Base-by-base conservation (phyloP, 768 basidiomycete genomes). In the Pleurotus djamor region DNA sequence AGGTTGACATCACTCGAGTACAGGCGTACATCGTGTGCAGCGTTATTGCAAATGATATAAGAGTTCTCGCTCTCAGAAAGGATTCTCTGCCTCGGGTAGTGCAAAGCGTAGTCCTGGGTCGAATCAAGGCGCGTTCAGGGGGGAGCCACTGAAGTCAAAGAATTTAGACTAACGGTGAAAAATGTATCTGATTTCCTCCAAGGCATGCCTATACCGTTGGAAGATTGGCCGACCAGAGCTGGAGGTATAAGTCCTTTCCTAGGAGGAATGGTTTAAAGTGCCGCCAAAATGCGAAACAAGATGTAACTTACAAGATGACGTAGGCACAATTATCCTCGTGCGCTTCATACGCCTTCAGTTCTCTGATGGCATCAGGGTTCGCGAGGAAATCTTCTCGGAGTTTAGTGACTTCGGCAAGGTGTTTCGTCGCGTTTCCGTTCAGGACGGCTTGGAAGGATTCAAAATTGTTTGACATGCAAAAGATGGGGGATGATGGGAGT, bases 121-220 rank as follows among this genome's bases (percentile, higher is more conserved):
- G 9, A 16, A 41, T 28, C 38, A 28, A 28, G 21, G 21, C 21
- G 21, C 21, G 21, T 28, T 28, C 21, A 28, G 21, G 21, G 21
- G 41, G 1, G 17, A 44, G 4, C 36, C 17, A 32, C n/a, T n/a
- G 28, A 41, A 5, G 6, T 37, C 4, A 10, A 9, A 10, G 5
- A 2, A 14, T 4, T 13, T 44, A n/a, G 28, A 56, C 54, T n/a
- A n/a, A 56, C 54, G 17, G 54, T 56, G 41, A 56, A 56, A 44
- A 56, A 56, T 13, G 54, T 56, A 32, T 56, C 54, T 5, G 54
- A 56, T n/a, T 44, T 56, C 33, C 17, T 16, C 54, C 54, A 56
- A 2, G 54, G 37, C 0, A 34, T 12, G 10, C 54, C 54, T 32
- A 56, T 4, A 14, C 41, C 54, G 28, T 7, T 56, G 9, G 54